Percentiles rank a stretch among this genome's conserved stretches.
phyloP scores from a whole-genome alignment of 2,329 filamentous ascomycete species.

The Didymella arachidicola region DNA sequence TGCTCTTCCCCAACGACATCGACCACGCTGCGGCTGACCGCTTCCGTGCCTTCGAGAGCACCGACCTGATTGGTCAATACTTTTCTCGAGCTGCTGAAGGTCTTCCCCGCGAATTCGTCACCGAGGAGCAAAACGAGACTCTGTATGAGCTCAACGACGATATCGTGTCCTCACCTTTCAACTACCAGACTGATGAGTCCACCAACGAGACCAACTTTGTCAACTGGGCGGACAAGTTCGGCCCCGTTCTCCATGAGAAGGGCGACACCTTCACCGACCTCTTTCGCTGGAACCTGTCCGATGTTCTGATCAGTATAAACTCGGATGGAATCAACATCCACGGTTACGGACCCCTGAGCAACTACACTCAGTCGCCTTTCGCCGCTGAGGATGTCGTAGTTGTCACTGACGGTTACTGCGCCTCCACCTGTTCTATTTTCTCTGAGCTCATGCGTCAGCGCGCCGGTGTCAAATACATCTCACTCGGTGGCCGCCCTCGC shows the following conservation, averaged over 20 bases:
- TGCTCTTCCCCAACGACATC: conserved; percentile 60
- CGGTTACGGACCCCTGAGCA: conserved; percentile 46
- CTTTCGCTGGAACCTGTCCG: conserved; percentile 61
- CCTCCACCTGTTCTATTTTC: conserved; percentile 68
- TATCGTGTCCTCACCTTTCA: conserved; percentile 54
- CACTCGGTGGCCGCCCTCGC: conserved; percentile 66
- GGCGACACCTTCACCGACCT: conserved; percentile 65
- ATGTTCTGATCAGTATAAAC: conserved; percentile 49
- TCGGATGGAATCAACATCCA: conserved; percentile 46
- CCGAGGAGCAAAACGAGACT: conserved; percentile 49
- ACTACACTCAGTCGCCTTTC: conserved; percentile 62
- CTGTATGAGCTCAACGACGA: conserved; percentile 37
- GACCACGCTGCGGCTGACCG: conserved; percentile 60
- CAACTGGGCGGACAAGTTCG: conserved; percentile 58
- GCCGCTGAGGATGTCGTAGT: conserved; percentile 65
- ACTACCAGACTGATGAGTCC: conserved; percentile 57
- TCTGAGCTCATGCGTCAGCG: conserved; percentile 62
- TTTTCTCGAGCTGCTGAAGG: conserved; percentile 45
- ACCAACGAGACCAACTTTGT: conserved; percentile 60
- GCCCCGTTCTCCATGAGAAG: conserved; percentile 49
- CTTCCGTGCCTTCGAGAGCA: conserved; percentile 59
- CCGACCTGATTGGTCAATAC: conserved; percentile 55
- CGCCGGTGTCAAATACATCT: conserved; percentile 64
- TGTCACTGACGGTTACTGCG: conserved; percentile 62
- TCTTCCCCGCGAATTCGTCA: conserved; percentile 42